phyloP scores from a whole-genome alignment of 345 rosid genomes.

The Syzygium aromaticum region DNA sequence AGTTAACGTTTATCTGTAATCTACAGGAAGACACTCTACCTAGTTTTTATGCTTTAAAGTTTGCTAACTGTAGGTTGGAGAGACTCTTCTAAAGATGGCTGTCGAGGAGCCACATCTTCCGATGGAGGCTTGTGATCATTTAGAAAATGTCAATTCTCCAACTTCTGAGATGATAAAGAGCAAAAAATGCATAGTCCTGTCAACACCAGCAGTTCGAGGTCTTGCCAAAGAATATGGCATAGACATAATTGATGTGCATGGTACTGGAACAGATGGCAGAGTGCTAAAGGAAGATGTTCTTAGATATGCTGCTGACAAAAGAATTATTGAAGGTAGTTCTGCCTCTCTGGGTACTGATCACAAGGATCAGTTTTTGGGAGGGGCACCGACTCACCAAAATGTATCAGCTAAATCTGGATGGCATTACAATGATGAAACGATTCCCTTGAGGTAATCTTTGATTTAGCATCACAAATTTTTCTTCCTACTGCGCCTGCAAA shows the following conservation, averaged over 20 bases:
- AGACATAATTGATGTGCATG: slow-evolving; percentile 44
- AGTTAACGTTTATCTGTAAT: neutral
- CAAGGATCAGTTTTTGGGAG: slow-evolving; percentile 12
- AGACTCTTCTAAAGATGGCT: slow-evolving; percentile 63
- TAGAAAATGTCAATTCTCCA: slow-evolving; percentile 7
- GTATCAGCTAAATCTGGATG: slow-evolving; percentile 13
- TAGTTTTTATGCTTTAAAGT: neutral
- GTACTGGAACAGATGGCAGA: slow-evolving; percentile 72
- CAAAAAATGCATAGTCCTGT: slow-evolving; percentile 35
- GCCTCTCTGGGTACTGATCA: slow-evolving; percentile 9
- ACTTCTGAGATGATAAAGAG: slow-evolving; percentile 16
- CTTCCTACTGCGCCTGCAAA: neutral
- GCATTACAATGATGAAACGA: slow-evolving; percentile 36
- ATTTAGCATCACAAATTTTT: neutral
- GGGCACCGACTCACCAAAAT: slow-evolving; percentile 7
- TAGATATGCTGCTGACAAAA: slow-evolving; percentile 40
- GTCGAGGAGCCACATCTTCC: slow-evolving; percentile 40
- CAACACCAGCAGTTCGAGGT: slow-evolving; percentile 74
- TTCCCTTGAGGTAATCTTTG: slow-evolving; percentile 56
- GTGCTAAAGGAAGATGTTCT: slow-evolving; percentile 76
- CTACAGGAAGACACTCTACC: neutral
- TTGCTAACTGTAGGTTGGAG: slow-evolving; percentile 65
- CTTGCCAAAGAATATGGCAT: slow-evolving; percentile 74
- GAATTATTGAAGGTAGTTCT: slow-evolving; percentile 21
- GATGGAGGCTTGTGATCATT: slow-evolving; percentile 3